These are phyloP conservation scores for Pseudonitzschia multiseries DNA, from an alignment of 108 stramenopile genomes.

Conservation along the genomic window DNA sequence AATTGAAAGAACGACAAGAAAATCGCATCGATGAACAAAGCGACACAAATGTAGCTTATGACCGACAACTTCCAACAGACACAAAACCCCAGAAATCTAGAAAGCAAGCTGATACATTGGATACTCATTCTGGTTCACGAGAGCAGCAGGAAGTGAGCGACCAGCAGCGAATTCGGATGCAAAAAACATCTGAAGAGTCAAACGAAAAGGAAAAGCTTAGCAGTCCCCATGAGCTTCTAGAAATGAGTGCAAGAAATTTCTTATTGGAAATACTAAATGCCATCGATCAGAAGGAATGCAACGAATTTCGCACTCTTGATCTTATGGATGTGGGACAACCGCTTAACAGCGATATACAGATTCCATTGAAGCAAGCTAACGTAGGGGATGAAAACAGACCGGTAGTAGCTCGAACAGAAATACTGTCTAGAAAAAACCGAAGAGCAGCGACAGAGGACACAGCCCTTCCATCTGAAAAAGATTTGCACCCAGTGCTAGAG, in stretches of 20 bases:
- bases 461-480: background rate
- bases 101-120: background rate
- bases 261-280: too few relatives aligned
- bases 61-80: background rate
- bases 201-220: too few relatives aligned
- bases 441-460: background rate
- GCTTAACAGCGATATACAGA: too few relatives aligned
- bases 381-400: background rate
- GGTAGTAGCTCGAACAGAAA: background rate
- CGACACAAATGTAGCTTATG: background rate
- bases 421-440: background rate
- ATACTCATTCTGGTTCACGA: background rate
- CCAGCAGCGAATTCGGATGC: background rate
- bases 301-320: too few relatives aligned
- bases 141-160: background rate
- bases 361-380: too few relatives aligned
- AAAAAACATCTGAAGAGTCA: too few relatives aligned
- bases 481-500: too few relatives aligned
- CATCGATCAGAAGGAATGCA: too few relatives aligned
- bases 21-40: background rate
- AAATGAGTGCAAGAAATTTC: too few relatives aligned
- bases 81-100: background rate
- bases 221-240: too few relatives aligned
- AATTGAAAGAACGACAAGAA: background rate
- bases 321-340: too few relatives aligned